Evolutionary conservation across 2,329 filamentous ascomycete species (phyloP), one percentile per base, ranked within the genome.

Genomic region (Incumbomyces lentus): DNA sequence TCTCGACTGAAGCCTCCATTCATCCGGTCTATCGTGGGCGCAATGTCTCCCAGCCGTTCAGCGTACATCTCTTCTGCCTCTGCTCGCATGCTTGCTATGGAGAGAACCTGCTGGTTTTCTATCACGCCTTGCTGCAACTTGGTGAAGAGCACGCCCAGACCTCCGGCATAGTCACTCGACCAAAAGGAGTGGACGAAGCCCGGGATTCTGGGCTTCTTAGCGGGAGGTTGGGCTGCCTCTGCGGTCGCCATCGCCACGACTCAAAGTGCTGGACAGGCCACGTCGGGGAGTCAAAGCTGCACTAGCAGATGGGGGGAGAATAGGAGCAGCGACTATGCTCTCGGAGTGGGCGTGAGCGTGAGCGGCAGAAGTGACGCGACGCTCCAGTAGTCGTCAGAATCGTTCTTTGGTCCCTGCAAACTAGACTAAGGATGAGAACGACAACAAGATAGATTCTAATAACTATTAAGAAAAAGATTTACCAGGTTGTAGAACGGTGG

Each of bases 141-240:
- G 65, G 81, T 81, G 62, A 96, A 98, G 55, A 98, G 78, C 54
- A 96, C 88, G 46, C 90, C 89, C 55, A 98, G 78, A 52, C 92
- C 89, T 73, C 86, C 88, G 64, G 90, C 90, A 75, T 96, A 96
- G 76, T 98, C 92, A 64, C 80, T 79, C 52, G 92, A 95, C 92
- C 92, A 98, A 71, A 98, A 96, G 42, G 89, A 95, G 70, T 90
- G 87, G 58, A 88, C 82, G 69, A 98, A 96, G 60, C 86, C 79
- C 58, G 85, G 84, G 85, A 90, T 90, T 64, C 67, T 79, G 61
- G 52, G 46, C 44, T 49, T 45, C 33, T 37, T 45, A n/a, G 42
- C 42, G 7, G 42, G 33, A 22, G 42, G 33, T 33, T 45, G 42
- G n/a, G 34, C 37, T 38, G 33, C 26, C 19, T 42, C 43, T 35